Percentiles rank a stretch among this genome's conserved stretches.
phyloP scores from a whole-genome alignment of 345 rosid species.

The Gossypium mustelinum region DNA sequence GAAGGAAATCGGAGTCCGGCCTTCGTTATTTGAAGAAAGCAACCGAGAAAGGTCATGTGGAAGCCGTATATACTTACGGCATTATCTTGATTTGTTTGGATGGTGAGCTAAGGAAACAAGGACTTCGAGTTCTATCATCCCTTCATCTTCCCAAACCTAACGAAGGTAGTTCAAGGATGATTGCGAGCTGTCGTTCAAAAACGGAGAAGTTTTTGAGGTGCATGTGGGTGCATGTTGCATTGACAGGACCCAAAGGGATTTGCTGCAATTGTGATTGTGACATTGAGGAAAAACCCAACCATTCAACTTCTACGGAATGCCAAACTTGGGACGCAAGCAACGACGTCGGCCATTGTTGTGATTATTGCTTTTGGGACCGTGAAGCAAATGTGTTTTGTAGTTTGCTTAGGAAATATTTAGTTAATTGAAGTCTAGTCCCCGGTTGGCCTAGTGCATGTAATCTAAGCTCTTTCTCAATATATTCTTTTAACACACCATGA shows the following conservation, averaged over 20 bases:
- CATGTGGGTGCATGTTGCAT: not conserved
- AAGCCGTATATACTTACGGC: not conserved
- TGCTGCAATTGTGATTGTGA: not conserved
- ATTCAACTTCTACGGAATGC: not conserved
- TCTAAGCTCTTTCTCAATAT: not conserved
- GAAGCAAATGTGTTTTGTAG: not conserved
- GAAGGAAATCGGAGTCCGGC: not conserved
- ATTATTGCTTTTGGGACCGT: not conserved
- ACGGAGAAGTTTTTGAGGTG: not conserved
- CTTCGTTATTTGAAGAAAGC: not conserved
- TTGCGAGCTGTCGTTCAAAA: not conserved
- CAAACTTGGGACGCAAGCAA: constrained; percentile 8
- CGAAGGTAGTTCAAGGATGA: too few relatives aligned
- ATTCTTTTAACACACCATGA: too few relatives aligned
- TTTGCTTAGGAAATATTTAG: not conserved
- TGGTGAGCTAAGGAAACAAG: not conserved
- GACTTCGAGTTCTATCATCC: not conserved
- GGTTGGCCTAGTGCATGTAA: not conserved
- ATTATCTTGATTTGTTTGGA: not conserved
- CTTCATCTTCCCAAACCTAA: not conserved
- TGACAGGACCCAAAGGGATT: not conserved
- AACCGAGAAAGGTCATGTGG: not conserved
- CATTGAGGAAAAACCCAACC: not conserved
- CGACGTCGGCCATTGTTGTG: not conserved
- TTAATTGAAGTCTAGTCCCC: not conserved